phyloP scores from a whole-genome alignment of 495 filamentous ascomycete genomes.

The Aspergillus saccharolyticus region DNA sequence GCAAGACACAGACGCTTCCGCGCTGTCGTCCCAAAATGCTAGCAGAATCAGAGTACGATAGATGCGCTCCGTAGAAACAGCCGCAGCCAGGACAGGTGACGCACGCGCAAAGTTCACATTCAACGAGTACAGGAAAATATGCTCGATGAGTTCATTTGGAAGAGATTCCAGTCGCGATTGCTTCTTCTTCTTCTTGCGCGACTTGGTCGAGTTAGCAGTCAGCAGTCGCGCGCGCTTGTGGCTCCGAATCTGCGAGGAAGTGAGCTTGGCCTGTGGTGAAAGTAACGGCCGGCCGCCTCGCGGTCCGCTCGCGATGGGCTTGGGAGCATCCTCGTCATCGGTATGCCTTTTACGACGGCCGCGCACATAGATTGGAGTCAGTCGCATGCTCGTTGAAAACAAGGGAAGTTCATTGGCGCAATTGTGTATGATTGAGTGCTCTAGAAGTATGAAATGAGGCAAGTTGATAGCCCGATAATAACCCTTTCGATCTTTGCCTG shows the following conservation, averaged over 20 bases:
- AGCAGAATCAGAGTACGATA: slow-evolving; percentile 37
- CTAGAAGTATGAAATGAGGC: no score
- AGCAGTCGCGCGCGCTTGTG: slow-evolving; percentile 14
- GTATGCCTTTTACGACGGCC: slow-evolving; percentile 20
- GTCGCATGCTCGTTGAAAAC: slow-evolving; percentile 21
- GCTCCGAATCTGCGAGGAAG: slow-evolving; percentile 10
- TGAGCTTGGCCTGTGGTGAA: slow-evolving; percentile 7
- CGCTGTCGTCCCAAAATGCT: slow-evolving; percentile 36
- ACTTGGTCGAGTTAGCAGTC: slow-evolving; percentile 9
- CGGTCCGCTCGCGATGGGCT: slow-evolving; percentile 11
- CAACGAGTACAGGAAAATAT: slow-evolving; percentile 47
- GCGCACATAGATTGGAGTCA: slow-evolving; percentile 25
- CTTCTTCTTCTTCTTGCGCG: slow-evolving; percentile 17
- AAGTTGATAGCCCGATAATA: no score
- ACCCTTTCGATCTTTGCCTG: no score
- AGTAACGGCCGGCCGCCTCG: slow-evolving; percentile 20
- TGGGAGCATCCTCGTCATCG: slow-evolving; percentile 10
- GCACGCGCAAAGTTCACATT: slow-evolving; percentile 45
- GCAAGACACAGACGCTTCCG: not conserved
- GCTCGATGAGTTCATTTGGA: slow-evolving; percentile 50
- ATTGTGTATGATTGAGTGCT: no score
- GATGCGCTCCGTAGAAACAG: slow-evolving; percentile 39
- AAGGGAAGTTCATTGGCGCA: no score
- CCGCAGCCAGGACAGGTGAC: slow-evolving; percentile 33
- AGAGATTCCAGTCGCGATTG: slow-evolving; percentile 45